These are phyloP conservation scores for Podaxis sp. DNA, from an alignment of 768 basidiomycete genomes.

Conservation along the genomic window DNA sequence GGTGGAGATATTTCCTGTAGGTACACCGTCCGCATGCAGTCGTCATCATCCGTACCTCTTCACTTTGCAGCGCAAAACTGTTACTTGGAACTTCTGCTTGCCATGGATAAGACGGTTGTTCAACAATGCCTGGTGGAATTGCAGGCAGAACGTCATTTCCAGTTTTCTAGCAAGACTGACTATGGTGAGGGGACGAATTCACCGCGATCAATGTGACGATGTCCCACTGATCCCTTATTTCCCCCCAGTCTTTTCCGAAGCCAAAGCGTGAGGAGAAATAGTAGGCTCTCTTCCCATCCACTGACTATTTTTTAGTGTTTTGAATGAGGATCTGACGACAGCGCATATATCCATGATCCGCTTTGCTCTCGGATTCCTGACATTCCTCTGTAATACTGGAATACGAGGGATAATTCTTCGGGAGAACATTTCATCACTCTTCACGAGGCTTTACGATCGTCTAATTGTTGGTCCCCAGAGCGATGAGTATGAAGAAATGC, in stretches of 20 bases:
- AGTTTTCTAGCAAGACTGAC: constrained; percentile 3
- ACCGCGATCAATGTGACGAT: neutral
- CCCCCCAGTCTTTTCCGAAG: constrained; percentile 3
- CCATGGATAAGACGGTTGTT: neutral
- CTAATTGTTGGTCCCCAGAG: neutral
- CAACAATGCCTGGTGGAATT: constrained; percentile 1
- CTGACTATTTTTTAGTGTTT: neutral
- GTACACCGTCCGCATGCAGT: neutral
- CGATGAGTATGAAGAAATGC: neutral
- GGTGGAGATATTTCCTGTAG: neutral
- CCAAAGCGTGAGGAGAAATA: neutral
- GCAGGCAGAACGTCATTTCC: neutral
- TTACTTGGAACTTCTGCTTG: constrained; percentile 1
- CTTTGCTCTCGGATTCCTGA: constrained; percentile 8
- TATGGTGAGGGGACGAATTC: neutral
- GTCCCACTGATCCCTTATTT: neutral
- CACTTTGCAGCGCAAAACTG: neutral
- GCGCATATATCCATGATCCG: constrained; percentile 3
- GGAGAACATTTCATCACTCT: constrained; percentile 9
- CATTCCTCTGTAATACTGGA: constrained; percentile 4
- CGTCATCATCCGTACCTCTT: neutral
- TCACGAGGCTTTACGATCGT: neutral
- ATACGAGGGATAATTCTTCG: constrained; percentile 8
- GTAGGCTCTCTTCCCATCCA: neutral
- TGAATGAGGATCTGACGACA: neutral